A percentile compares a stretch with the other conserved stretches of the same genome.
Conservation (phyloP, 106 monocot species). For the Gastrodia elata region DNA sequence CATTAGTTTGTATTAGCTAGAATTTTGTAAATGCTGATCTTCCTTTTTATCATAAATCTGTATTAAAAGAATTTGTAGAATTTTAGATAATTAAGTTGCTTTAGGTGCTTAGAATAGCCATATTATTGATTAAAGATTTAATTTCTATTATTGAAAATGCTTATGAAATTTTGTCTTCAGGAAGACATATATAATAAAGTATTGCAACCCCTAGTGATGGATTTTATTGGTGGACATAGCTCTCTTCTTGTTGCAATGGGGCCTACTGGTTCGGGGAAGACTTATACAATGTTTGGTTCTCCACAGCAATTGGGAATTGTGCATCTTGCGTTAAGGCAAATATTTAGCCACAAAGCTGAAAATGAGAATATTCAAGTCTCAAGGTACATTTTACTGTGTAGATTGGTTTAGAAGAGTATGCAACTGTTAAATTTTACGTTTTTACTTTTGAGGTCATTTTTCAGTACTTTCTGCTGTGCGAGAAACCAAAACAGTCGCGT, state of each 20-base stretch:
- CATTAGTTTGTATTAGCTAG: too few species aligned
- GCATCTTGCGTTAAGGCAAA: constrained; percentile 38
- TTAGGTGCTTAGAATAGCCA: not conserved
- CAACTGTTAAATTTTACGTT: too few species aligned
- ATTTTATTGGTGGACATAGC: constrained; percentile 67
- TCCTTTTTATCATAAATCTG: not conserved
- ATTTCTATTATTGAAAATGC: not conserved
- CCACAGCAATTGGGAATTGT: constrained; percentile 62
- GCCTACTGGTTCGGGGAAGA: constrained; percentile 86
- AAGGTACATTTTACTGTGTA: constrained; percentile 17
- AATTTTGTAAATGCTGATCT: not conserved
- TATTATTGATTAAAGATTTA: not conserved
- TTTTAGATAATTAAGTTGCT: not conserved
- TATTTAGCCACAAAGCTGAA: constrained; percentile 27
- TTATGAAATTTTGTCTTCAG: constrained; percentile 19
- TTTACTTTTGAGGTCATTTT: too few species aligned
- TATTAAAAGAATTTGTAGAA: not conserved
- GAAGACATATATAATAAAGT: constrained; percentile 61
- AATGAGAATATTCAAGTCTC: constrained; percentile 7
- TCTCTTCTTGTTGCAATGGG: constrained; percentile 80
- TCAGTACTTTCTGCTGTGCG: too few species aligned
- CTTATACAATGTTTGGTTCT: constrained; percentile 79
- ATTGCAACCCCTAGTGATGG: constrained; percentile 60
- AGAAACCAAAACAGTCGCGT: not conserved
- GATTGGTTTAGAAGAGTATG: not conserved